Evolutionary conservation across 2,329 filamentous ascomycete genomes (phyloP).

Genomic region (Penicillium polonicum): DNA sequence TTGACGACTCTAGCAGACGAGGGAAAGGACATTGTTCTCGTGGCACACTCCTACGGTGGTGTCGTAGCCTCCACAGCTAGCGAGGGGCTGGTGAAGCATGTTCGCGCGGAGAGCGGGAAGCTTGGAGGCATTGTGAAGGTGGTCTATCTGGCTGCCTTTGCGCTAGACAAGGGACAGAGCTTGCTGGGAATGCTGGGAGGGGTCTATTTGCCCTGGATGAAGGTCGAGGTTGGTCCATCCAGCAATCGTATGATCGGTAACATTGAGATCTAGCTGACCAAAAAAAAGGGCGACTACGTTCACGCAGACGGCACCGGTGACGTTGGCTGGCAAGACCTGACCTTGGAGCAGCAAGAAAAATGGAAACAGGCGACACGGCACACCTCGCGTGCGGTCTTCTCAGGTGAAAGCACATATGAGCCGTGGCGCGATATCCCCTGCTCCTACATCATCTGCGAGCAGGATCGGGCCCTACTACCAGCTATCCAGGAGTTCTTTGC

Average conservation of each 20-base stretch:
- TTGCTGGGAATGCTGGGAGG: constrained; percentile 32
- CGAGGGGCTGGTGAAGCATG: constrained; percentile 26
- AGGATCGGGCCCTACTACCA: constrained; percentile 36
- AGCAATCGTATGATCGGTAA: neutral
- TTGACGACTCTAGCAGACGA: constrained; percentile 29
- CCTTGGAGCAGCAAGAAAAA: constrained; percentile 22
- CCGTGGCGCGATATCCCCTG: constrained; percentile 38
- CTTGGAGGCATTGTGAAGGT: constrained; percentile 31
- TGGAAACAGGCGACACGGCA: constrained; percentile 24
- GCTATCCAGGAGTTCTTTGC: constrained; percentile 35
- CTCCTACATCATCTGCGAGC: constrained; percentile 38
- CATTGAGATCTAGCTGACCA: neutral
- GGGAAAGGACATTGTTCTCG: constrained; percentile 28
- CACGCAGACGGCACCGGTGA: constrained; percentile 5
- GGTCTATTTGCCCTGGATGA: constrained; percentile 20
- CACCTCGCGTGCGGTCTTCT: constrained; percentile 30
- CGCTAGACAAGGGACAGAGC: constrained; percentile 35
- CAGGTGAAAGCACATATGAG: constrained; percentile 26
- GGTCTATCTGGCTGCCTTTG: constrained; percentile 38
- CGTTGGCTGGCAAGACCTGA: constrained; percentile 34
- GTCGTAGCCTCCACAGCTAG: constrained; percentile 31
- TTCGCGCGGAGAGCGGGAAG: constrained; percentile 26
- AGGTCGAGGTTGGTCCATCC: constrained; percentile 20
- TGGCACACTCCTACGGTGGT: constrained; percentile 39
- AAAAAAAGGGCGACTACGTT: constrained; percentile 19